These are phyloP conservation scores for Sarcodon sp. DNA, from an alignment of 768 basidiomycete species.

Conservation along the genomic window DNA sequence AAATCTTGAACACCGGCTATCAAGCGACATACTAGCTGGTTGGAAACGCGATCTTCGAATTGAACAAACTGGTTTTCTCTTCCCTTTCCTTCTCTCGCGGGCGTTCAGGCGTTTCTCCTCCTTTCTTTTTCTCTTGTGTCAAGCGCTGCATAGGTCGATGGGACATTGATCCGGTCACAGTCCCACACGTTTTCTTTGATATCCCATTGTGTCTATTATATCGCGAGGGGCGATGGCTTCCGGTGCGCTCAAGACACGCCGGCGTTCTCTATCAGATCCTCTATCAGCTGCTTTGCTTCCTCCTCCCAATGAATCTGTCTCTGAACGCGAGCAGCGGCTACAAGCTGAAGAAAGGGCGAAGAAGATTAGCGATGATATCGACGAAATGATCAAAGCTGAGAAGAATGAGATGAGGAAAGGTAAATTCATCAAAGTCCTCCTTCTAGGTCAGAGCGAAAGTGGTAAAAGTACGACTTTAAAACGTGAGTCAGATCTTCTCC, in stretches of 20 bases:
- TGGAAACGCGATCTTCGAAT: too few species aligned
- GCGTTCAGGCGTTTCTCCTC: too few species aligned
- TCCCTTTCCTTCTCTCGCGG: too few species aligned
- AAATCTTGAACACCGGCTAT: too few species aligned
- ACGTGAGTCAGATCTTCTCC: constrained; percentile 41
- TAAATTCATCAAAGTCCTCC: constrained; percentile 60
- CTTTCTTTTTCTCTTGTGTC: too few species aligned
- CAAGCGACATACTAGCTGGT: too few species aligned
- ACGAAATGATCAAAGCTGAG: constrained; percentile 64
- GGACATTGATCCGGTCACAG: background rate
- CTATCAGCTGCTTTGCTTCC: constrained; percentile 55
- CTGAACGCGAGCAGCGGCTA: constrained; percentile 53
- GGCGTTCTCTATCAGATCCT: constrained; percentile 50
- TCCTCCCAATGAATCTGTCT: constrained; percentile 58
- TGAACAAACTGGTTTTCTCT: too few species aligned
- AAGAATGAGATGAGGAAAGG: constrained; percentile 45
- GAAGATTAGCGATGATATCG: constrained; percentile 64
- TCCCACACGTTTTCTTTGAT: background rate
- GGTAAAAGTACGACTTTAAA: constrained; percentile 84
- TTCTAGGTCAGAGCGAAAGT: constrained; percentile 83
- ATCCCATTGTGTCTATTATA: background rate
- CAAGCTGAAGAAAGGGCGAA: constrained; percentile 59
- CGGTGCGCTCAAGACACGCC: constrained; percentile 10
- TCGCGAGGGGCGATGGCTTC: too few species aligned
- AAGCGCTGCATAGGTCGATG: background rate